These are phyloP conservation scores for Penicillium herquei DNA, from an alignment of 495 filamentous ascomycete genomes.

Conservation along the genomic window DNA sequence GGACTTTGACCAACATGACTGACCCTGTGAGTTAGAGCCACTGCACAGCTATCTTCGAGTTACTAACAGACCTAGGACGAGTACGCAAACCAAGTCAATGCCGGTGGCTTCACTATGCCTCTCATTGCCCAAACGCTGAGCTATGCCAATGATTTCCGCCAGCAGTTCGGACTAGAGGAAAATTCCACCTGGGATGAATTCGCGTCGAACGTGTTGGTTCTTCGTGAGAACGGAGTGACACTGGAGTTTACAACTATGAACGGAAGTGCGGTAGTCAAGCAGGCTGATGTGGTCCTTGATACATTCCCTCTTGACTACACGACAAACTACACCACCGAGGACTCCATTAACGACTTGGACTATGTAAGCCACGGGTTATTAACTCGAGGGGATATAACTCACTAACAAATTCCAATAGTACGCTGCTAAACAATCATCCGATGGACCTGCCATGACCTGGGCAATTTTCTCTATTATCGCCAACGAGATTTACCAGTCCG, in stretches of 20 bases:
- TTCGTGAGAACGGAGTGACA: constrained; percentile 60
- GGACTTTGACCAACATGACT: constrained; percentile 66
- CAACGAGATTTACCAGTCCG: constrained; percentile 55
- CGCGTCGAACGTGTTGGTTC: constrained; percentile 51
- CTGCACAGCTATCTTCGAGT: neutral
- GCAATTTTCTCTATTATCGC: constrained; percentile 63
- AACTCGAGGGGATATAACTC: neutral
- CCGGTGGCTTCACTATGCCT: constrained; percentile 72
- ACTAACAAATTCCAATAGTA: constrained; percentile 36
- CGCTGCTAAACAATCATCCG: constrained; percentile 59
- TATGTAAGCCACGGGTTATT: constrained; percentile 40
- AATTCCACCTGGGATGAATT: constrained; percentile 55
- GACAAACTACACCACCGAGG: constrained; percentile 50
- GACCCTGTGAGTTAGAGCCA: constrained; percentile 54
- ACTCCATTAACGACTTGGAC: constrained; percentile 55
- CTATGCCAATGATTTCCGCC: constrained; percentile 56
- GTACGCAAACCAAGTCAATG: constrained; percentile 69
- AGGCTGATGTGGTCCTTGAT: constrained; percentile 62
- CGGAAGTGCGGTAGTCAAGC: constrained; percentile 59
- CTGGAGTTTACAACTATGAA: constrained; percentile 71
- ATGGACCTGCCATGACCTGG: constrained; percentile 68
- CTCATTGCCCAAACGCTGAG: constrained; percentile 57
- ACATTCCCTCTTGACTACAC: constrained; percentile 57
- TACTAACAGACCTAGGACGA: constrained; percentile 50
- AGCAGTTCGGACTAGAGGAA: constrained; percentile 50